Conservation (phyloP, 768 basidiomycete species). For the Calvatia gigantea region DNA sequence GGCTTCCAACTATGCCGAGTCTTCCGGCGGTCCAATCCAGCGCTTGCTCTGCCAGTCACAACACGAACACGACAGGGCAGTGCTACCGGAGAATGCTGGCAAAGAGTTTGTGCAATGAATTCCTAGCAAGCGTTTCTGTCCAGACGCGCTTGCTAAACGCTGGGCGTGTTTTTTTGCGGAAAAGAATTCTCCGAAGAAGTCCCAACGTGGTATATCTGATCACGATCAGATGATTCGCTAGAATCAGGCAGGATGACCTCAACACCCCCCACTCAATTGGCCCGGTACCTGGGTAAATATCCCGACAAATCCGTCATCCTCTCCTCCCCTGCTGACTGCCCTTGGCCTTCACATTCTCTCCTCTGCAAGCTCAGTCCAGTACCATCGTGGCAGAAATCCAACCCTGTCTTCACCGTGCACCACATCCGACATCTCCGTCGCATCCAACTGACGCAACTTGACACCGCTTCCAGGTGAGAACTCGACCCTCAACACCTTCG, state of each 20-base stretch:
- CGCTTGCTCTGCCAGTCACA: not conserved
- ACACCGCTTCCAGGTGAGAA: slow-evolving; percentile 61
- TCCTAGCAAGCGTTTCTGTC: not conserved
- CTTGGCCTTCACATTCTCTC: not conserved
- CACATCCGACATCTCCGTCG: slow-evolving; percentile 52
- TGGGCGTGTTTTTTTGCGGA: not conserved
- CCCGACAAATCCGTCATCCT: slow-evolving; percentile 1
- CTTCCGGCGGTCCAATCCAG: slow-evolving; percentile 15
- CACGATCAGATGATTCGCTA: slow-evolving; percentile 8
- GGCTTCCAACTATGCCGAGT: slow-evolving; percentile 32
- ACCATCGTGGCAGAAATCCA: slow-evolving; percentile 79
- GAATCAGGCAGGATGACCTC: not conserved
- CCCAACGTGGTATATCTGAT: slow-evolving; percentile 1
- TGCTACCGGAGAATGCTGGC: not conserved
- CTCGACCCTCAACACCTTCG: slow-evolving; percentile 64
- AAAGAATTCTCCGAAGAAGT: not conserved
- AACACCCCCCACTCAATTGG: not conserved
- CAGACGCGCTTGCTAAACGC: not conserved
- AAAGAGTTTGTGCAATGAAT: not conserved
- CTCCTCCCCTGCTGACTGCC: not conserved
- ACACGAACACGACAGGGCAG: not conserved
- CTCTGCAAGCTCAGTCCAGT: slow-evolving; percentile 41
- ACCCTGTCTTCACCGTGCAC: slow-evolving; percentile 65
- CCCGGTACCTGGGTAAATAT: slow-evolving; percentile 1
- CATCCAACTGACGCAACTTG: slow-evolving; percentile 44